Percentiles rank a stretch among this genome's conserved stretches.
These are phyloP conservation scores for Chondrus crispus DNA, from an alignment of 23 red algal species.

Conservation along the genomic window DNA sequence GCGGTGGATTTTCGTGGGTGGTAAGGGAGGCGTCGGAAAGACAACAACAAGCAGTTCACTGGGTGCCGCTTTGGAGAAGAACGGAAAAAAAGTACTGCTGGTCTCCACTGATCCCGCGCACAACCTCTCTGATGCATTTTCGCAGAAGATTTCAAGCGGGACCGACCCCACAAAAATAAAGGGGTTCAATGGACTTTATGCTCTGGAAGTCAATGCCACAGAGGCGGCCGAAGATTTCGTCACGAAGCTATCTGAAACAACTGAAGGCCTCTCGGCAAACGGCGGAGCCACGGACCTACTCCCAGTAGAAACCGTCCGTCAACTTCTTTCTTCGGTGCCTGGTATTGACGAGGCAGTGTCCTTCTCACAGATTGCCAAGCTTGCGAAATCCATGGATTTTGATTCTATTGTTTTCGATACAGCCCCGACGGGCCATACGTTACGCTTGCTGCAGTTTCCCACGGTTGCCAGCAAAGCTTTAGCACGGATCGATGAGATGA, in stretches of 20 bases:
- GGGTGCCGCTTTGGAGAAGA: conserved; percentile 73
- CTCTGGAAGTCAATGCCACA: conserved; percentile 78
- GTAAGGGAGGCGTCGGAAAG: conserved; percentile 93
- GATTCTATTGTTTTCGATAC: conserved; percentile 90
- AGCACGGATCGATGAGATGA: conserved; percentile 63
- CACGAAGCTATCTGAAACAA: conserved; percentile 10
- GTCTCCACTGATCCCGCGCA: conserved; percentile 99
- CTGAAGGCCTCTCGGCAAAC: conserved; percentile 33
- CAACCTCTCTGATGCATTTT: conserved; percentile 94
- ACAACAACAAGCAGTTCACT: conserved; percentile 87
- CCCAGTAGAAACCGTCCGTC: conserved; percentile 65
- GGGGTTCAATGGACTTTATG: conserved; percentile 61
- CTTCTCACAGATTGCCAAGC: conserved; percentile 80
- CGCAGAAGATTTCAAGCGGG: conserved; percentile 76
- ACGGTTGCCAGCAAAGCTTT: conserved; percentile 71
- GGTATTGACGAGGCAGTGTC: conserved; percentile 96
- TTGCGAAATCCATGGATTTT: conserved; percentile 75
- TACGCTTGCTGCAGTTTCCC: conserved; percentile 90
- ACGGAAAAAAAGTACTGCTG: conserved; percentile 62
- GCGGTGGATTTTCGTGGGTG: conserved; percentile 75
- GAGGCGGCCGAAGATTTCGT: conserved; percentile 54
- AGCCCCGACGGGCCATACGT: conserved; percentile 93
- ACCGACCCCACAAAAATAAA: conserved; percentile 68
- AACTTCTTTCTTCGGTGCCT: conserved; percentile 77
- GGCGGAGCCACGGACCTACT: conserved; percentile 26